A percentile compares a stretch with the other conserved stretches of the same genome.
Conservation (phyloP, 768 basidiomycete species). For the Lactarius quietus region DNA sequence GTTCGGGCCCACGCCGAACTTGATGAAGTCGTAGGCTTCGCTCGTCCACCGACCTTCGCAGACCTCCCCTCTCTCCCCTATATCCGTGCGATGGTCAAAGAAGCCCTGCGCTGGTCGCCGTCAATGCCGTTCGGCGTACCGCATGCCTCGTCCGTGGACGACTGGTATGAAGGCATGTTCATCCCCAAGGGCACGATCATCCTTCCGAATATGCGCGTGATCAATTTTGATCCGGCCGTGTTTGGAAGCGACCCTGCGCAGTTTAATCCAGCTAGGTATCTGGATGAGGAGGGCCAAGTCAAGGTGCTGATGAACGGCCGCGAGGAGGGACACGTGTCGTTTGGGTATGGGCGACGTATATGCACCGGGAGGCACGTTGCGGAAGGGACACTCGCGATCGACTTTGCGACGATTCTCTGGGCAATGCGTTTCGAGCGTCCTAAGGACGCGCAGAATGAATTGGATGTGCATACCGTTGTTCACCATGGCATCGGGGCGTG, state of each 20-base stretch:
- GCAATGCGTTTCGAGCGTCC: neutral
- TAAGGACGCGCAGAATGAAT: neutral
- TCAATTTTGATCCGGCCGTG: neutral
- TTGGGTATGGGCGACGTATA: neutral
- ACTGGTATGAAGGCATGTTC: neutral
- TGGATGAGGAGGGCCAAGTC: neutral
- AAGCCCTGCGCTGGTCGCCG: neutral
- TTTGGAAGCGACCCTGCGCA: neutral
- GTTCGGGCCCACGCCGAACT: neutral
- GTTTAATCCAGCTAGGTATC: neutral
- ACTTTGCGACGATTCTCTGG: slow-evolving; percentile 6
- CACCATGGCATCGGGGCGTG: neutral
- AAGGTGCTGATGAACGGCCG: neutral
- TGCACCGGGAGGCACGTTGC: neutral
- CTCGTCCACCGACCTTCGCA: neutral
- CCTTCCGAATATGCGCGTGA: neutral
- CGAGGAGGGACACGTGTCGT: neutral
- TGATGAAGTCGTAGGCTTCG: neutral
- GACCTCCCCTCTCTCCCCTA: neutral
- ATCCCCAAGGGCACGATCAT: neutral
- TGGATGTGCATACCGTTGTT: neutral
- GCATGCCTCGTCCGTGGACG: neutral
- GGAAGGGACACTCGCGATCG: neutral
- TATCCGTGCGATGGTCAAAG: neutral
- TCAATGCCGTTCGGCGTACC: slow-evolving; percentile 1